Evolutionary conservation across 2,329 filamentous ascomycete species (phyloP), one percentile per base, ranked within the genome.

Genomic region (Pestalotiopsis sp.): DNA sequence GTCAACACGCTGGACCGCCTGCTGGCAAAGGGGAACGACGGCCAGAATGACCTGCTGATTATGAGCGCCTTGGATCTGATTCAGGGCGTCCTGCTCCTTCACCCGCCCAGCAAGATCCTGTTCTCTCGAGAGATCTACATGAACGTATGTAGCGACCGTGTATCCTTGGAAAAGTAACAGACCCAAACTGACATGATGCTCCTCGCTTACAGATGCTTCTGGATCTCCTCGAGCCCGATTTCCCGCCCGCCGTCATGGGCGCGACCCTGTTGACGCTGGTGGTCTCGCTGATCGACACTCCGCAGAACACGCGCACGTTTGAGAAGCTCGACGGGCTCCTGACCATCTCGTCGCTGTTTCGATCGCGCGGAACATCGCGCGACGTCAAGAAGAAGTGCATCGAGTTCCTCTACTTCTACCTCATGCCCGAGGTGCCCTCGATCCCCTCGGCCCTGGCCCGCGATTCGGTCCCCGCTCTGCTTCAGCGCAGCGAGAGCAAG

Each of bases 341-440:
- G 55, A 96, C 94, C 1, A 90, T 98, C 60, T 97, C 95, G 2
- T 95, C 93, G 11, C 87, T 98, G 64, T 98, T 98, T 88, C 97
- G 97, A 81, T 93, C 92, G 71, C 91, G 94, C 70, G 90, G 91
- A 72, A 98, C 95, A 3, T 90, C 90, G 27, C 90, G 94, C 70
- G 93, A 95, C 75, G 95, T 98, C 72, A 98, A 97, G 83, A 88
- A 97, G 77, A 96, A 97, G 80, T 89, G 97, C n/a, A 91, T 98
- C 74, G 96, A 98, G 80, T 98, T 98, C 78, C 84, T 99, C 65
- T 98, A 98, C 85, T 98, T 98, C 81, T 99, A 98, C 81, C 91
- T 99, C 74, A 97, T 98, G 92, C 95, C 95, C 64, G 96, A 99
- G 82, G 89, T 88, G 0, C 90, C 87, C 59, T 83, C 86, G 23